A percentile compares a stretch with the other conserved stretches of the same genome.
Conservation (phyloP, 805 yeast species). For the Saturnispora quitensis region DNA sequence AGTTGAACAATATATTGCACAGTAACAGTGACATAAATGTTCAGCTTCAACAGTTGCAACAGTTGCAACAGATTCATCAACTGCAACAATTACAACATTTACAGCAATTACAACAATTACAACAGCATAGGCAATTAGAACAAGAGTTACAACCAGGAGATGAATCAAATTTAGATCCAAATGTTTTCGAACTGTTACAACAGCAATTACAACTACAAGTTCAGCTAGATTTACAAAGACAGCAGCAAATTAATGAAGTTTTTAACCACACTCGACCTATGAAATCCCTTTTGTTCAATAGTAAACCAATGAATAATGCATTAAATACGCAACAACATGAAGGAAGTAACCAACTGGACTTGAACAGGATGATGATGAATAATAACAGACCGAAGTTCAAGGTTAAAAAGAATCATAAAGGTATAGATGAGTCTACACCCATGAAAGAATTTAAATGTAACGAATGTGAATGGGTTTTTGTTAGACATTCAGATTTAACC, state of each 20-base stretch:
- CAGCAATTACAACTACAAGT: conserved; percentile 6
- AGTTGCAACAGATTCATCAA: not conserved
- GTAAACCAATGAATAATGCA: not conserved
- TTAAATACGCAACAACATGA: not conserved
- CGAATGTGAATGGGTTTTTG: conserved; percentile 60
- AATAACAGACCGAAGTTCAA: not conserved
- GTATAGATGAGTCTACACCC: not conserved
- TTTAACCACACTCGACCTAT: not conserved
- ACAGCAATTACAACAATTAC: conserved; percentile 7
- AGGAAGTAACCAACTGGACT: not conserved
- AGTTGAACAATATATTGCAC: not conserved
- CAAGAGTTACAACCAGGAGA: conserved; percentile 6
- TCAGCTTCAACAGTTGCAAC: not conserved
- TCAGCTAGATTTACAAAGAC: conserved; percentile 8
- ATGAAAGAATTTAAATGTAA: conserved; percentile 28
- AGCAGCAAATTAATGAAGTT: conserved; percentile 4
- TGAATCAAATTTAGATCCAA: not conserved
- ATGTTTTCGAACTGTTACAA: conserved; percentile 3
- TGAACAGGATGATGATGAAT: not conserved
- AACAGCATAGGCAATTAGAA: conserved; percentile 6
- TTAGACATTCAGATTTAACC: conserved; percentile 58
- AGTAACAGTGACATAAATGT: not conserved
- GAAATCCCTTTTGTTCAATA: not conserved
- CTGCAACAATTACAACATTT: conserved; percentile 5
- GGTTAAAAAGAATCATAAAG: not conserved